Evolutionary conservation across 139 green algal genomes (phyloP).

Genomic region (Auxenochlorella protothecoides): DNA sequence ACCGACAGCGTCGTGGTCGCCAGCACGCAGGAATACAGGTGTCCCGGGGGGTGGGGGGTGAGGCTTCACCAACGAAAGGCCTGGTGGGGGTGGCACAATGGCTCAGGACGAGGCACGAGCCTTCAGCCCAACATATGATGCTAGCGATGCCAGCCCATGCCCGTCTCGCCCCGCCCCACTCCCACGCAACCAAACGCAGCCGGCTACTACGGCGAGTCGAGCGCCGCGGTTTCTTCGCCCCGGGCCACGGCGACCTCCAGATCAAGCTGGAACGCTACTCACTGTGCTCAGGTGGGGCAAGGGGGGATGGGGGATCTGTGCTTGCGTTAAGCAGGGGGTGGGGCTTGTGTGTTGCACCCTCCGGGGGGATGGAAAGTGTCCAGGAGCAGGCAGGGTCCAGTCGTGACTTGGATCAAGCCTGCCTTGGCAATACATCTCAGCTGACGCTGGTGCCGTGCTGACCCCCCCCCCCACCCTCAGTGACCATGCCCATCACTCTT

Average conservation of each 20-base stretch:
- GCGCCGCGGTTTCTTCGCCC: slow-evolving; percentile 13
- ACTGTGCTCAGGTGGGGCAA: slow-evolving; percentile 17
- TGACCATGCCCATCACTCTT: neutral
- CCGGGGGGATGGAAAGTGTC: no score
- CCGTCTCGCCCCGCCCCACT: neutral
- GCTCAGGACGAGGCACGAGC: neutral
- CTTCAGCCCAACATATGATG: neutral
- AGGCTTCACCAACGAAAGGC: neutral
- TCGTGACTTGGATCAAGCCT: no score
- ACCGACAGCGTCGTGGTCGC: neutral
- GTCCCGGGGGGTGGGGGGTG: neutral
- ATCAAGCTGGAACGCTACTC: slow-evolving; percentile 36
- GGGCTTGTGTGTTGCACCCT: neutral
- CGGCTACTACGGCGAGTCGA: slow-evolving; percentile 18
- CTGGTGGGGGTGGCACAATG: neutral
- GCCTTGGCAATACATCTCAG: no score
- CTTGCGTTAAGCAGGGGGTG: neutral
- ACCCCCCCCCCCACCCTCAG: no score
- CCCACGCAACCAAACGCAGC: slow-evolving; percentile 9
- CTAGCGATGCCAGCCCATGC: neutral
- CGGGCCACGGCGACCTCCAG: slow-evolving; percentile 23
- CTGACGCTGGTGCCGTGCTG: no score
- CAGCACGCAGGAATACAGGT: slow-evolving; percentile 8
- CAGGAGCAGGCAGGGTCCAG: no score
- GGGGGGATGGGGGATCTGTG: no score